Evolutionary conservation across 805 yeast species (phyloP), one percentile per base, ranked within the genome.

Genomic region (Lipomyces chichibuensis): DNA sequence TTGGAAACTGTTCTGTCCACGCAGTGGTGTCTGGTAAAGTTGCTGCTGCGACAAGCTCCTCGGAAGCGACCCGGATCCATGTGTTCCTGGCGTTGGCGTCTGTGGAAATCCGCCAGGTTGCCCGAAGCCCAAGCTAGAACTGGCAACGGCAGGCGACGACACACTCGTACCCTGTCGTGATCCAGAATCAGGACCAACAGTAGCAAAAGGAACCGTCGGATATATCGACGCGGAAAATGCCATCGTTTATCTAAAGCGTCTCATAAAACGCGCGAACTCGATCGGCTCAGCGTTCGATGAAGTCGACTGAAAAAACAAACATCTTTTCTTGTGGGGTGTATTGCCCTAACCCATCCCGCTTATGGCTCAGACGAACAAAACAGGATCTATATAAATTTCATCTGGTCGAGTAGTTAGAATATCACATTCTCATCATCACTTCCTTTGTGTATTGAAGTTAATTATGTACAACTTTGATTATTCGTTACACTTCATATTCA

Each of bases 21-120:
- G 57, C 14, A 20, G 20, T 2, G 62, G 64, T 59, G 52, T 57
- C 29, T 56, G 59, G 23, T 20, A 60, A 39, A 57, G 23, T 8
- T 54, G 51, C 64, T 60, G 64, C 61, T 60, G 58, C n/a, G 64
- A 60, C 27, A 32, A 2, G 23, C 61, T 54, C 23, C 49, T 29
- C 49, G 64, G 52, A 37, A 60, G 23, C 25, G 35, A 25, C 14
- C 39, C 59, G 20, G 59, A 13, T 56, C 43, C 43, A 20, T 20
- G 8, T 13, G 58, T 9, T 20, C 35, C 58, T 55, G 59, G 25
- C 23, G 37, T 25, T 32, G 25, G 59, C 20, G 43, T 33, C 43
- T 25, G 23, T 11, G 43, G 59, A 32, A 32, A 33, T 14, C 35
- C 39, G 11, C 43, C 59, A 23, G 59, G 33, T 23, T 25, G 33